Percentiles rank a stretch among this genome's conserved stretches.
Evolutionary conservation across 805 yeast species (phyloP).

Genomic region (Teunomyces funiuensis): DNA sequence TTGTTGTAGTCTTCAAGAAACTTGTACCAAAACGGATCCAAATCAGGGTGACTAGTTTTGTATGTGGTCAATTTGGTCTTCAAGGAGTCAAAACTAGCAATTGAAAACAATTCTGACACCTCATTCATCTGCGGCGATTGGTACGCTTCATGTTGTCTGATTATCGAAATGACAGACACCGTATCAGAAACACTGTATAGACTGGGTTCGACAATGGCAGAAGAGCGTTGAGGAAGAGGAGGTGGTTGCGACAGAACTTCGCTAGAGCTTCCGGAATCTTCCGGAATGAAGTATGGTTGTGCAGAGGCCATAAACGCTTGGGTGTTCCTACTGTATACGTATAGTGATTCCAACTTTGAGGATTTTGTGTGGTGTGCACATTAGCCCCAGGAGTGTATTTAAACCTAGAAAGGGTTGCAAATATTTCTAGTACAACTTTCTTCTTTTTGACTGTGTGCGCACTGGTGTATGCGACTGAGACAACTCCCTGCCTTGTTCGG

Average conservation of each 20-base stretch:
- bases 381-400: neutral
- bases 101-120: slow-evolving; percentile 23
- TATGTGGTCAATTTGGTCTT: slow-evolving; percentile 3
- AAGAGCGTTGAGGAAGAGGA: neutral
- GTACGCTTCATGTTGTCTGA: slow-evolving; percentile 26
- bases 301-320: slow-evolving; percentile 1
- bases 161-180: slow-evolving; percentile 21
- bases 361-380: slow-evolving; percentile 5
- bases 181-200: slow-evolving; percentile 17
- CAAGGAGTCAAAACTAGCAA: slow-evolving; percentile 5
- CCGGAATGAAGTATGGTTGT: slow-evolving; percentile 4
- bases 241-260: slow-evolving; percentile 1
- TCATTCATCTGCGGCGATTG: slow-evolving; percentile 27
- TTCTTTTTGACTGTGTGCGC: slow-evolving; percentile 8
- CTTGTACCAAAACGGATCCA: slow-evolving; percentile 18
- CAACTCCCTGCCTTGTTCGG: neutral
- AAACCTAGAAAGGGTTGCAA: neutral
- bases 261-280: slow-evolving; percentile 2
- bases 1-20: slow-evolving; percentile 16
- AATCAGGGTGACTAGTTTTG: slow-evolving; percentile 4
- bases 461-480: neutral
- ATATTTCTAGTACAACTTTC: slow-evolving; percentile 4
- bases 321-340: slow-evolving; percentile 1
- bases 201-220: neutral
- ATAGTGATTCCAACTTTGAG: neutral